Evolutionary conservation across 2,329 filamentous ascomycete species (phyloP).

Genomic region (Elsinoe arachidis): DNA sequence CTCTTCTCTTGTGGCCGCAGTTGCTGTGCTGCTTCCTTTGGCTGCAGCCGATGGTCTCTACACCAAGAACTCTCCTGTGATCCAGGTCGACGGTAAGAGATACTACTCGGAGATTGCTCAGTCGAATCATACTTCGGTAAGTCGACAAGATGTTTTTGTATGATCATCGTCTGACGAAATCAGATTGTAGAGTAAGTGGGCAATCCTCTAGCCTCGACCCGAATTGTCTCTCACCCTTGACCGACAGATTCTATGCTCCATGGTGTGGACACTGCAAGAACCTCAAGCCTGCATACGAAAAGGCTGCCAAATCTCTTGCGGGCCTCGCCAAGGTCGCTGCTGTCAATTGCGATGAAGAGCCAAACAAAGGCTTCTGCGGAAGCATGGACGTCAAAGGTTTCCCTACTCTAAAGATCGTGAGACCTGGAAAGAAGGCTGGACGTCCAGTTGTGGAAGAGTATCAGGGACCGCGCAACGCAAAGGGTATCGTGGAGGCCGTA

Average conservation of each 20-base stretch:
- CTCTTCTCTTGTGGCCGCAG: constrained; percentile 39
- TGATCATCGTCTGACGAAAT: not conserved
- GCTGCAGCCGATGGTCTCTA: constrained; percentile 65
- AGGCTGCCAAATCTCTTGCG: constrained; percentile 79
- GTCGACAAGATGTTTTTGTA: constrained; percentile 23
- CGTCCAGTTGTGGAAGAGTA: constrained; percentile 86
- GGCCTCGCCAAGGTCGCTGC: constrained; percentile 92
- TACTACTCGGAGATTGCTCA: constrained; percentile 77
- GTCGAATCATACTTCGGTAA: constrained; percentile 85
- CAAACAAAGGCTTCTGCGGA: constrained; percentile 81
- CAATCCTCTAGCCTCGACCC: no score
- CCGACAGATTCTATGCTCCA: constrained; percentile 71
- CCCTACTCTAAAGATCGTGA: constrained; percentile 89
- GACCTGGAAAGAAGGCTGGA: constrained; percentile 70
- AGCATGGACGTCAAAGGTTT: constrained; percentile 86
- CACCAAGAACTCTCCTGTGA: constrained; percentile 73
- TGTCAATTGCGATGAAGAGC: constrained; percentile 87
- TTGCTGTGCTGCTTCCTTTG: constrained; percentile 56
- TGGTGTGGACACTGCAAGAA: constrained; percentile 98
- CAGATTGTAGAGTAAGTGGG: constrained; percentile 34
- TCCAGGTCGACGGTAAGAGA: constrained; percentile 69
- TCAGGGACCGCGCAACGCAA: constrained; percentile 72
- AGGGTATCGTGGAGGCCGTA: constrained; percentile 77
- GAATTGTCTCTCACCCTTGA: constrained; percentile 8
- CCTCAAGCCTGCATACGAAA: constrained; percentile 91